A percentile compares a stretch with the other conserved stretches of the same genome.
phyloP scores from a whole-genome alignment of 345 rosid species.

The Firmiana major region DNA sequence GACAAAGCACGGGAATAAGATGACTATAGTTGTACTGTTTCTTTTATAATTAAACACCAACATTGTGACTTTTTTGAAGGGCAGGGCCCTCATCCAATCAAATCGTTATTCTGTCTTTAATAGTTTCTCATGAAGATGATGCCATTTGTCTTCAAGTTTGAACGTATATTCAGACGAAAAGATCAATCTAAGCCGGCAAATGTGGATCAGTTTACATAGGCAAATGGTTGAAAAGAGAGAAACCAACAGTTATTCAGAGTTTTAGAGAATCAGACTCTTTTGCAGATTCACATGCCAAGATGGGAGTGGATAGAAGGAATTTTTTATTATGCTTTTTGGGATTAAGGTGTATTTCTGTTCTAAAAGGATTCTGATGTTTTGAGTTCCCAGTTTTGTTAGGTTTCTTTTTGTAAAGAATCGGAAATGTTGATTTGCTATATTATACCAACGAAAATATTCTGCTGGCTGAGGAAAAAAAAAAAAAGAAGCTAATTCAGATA shows the following conservation, averaged over 20 bases:
- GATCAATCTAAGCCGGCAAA: background rate
- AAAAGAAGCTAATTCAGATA: background rate
- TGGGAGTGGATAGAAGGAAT: too few relatives aligned
- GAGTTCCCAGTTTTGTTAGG: too few relatives aligned
- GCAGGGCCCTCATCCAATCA: background rate
- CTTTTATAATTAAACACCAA: background rate
- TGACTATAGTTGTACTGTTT: background rate
- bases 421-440: too few relatives aligned
- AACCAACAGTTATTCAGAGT: too few relatives aligned
- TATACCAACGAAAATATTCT: too few relatives aligned
- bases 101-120: background rate
- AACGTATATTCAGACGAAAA: background rate
- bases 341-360: too few relatives aligned
- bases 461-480: too few relatives aligned
- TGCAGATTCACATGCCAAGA: too few relatives aligned
- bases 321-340: too few relatives aligned
- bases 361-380: too few relatives aligned
- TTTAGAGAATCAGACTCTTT: too few relatives aligned
- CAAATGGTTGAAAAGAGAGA: background rate
- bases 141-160: background rate
- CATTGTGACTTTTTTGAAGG: background rate
- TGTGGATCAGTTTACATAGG: background rate
- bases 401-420: too few relatives aligned
- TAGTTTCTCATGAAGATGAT: background rate
- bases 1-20: conserved; percentile 1